phyloP scores from a whole-genome alignment of 768 basidiomycete species.

The Trametes gibbosa region DNA sequence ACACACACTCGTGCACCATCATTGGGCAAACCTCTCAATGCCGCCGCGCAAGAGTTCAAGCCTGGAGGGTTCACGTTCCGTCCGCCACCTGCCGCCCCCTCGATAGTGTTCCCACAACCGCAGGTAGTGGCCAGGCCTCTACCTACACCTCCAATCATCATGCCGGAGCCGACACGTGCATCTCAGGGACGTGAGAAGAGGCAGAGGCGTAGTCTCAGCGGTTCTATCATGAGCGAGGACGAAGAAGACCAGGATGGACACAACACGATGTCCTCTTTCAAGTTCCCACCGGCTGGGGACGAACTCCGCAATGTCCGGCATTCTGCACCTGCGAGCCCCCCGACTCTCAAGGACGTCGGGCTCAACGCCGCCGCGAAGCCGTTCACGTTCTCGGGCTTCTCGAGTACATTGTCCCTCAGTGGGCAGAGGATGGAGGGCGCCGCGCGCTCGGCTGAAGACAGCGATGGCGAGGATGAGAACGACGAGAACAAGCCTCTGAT shows the following conservation, averaged over 20 bases:
- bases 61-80: conserved; percentile 75
- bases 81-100: conserved; percentile 64
- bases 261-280: conserved; percentile 62
- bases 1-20: conserved; percentile 42
- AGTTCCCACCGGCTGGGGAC: conserved; percentile 59
- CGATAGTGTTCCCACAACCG: conserved; percentile 42
- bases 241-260: conserved; percentile 40
- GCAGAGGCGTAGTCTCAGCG: conserved; percentile 53
- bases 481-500: conserved; percentile 24
- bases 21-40: conserved; percentile 71
- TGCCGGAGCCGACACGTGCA: conserved; percentile 28
- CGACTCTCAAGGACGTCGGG: conserved; percentile 18
- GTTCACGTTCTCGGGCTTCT: conserved; percentile 69
- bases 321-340: conserved; percentile 41
- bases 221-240: conserved; percentile 30
- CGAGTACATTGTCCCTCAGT: conserved; percentile 21
- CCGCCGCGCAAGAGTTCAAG: conserved; percentile 78
- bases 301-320: conserved; percentile 38
- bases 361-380: conserved; percentile 52
- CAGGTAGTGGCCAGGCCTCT: not conserved
- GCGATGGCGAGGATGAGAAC: conserved; percentile 28
- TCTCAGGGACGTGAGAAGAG: conserved; percentile 81
- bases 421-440: conserved; percentile 24
- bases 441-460: conserved; percentile 11
- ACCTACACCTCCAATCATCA: conserved; percentile 27